Conservation (phyloP, 164 flowering plant genomes). For the Berberis thunbergii region DNA sequence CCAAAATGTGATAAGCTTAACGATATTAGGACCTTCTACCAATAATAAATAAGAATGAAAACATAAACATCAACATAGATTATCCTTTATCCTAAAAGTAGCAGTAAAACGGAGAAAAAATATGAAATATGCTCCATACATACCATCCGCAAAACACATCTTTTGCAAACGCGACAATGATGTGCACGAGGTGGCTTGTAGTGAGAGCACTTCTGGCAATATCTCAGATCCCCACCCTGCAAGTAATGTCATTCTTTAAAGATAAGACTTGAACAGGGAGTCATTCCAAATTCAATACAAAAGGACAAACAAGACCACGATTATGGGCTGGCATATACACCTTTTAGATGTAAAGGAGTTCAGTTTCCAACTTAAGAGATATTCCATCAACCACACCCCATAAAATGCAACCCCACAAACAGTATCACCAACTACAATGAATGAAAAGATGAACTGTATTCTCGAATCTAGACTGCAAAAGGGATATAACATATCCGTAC, state of each 20-base stretch:
- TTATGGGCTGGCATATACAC: too few species aligned
- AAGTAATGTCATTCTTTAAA: conserved; percentile 6
- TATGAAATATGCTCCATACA: conserved; percentile 12
- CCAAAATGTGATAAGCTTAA: conserved; percentile 20
- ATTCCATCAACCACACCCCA: too few species aligned
- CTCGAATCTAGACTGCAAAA: too few species aligned
- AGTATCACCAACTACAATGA: too few species aligned
- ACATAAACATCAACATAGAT: not conserved
- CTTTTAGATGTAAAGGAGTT: too few species aligned
- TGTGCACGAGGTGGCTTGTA: conserved; percentile 95
- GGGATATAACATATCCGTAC: too few species aligned
- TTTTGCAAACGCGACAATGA: conserved; percentile 89
- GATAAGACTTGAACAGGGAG: not conserved
- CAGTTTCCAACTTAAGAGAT: too few species aligned
- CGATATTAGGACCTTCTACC: not conserved
- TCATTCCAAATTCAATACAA: not conserved
- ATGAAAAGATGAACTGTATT: too few species aligned
- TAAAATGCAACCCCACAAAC: too few species aligned
- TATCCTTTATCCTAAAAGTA: not conserved
- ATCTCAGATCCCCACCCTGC: conserved; percentile 95
- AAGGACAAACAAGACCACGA: not conserved
- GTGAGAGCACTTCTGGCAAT: conserved; percentile 86
- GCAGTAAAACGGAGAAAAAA: not conserved
- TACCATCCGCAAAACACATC: conserved; percentile 96
- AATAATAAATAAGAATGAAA: conserved; percentile 6